Base-by-base conservation (phyloP, 2,329 filamentous ascomycete genomes). In the Neopestalotiopsis clavispora region DNA sequence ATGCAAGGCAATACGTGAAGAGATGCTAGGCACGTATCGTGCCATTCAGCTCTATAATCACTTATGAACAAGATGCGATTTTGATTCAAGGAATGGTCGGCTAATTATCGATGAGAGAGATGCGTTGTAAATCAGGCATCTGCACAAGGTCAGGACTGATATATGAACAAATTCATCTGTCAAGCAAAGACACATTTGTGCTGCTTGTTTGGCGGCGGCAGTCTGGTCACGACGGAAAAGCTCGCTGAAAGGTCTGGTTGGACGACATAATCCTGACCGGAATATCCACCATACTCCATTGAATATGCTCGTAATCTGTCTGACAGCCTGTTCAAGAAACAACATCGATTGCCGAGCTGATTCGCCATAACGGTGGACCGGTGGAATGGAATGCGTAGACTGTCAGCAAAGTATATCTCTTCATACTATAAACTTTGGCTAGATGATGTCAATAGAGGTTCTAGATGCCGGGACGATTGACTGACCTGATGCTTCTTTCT, bases 391-490 rank as follows among this genome's bases (percentile, higher is more conserved):
- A 34, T 34, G n/a, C 23, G n/a, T 10, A 14, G 23, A 30, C n/a
- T 14, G 57, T 34, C 12, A 30, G 30, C 57, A 30, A 59, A 23
- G 57, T 34, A 59, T 59, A 59, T 13, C 23, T 30, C 23, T 30
- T n/a, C 23, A 30, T 28, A 13, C 23, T 14, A 30, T 28, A 12
- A 30, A 23, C 57, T 10, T n/a, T 59, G 10, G 57, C 10, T n/a
- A 7, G 23, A 59, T 59, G 57, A 59, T 59, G 57, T 59, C 57
- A 59, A 59, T 59, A 34, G 57, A 59, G 30, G 57, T 59, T 59
- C 57, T 59, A 59, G 57, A 59, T 34, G 23, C 17, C 57, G 17
- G 28, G 20, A 14, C 45, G 45, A n/a, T 52, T 9, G 17, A 52
- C 45, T 52, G 17, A 49, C 42, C 42, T 30, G 45, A 45, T 38